Percentiles rank a stretch among this genome's conserved stretches.
phyloP scores from a whole-genome alignment of 805 yeast genomes.

The Tetrapisispora taiwanensis region DNA sequence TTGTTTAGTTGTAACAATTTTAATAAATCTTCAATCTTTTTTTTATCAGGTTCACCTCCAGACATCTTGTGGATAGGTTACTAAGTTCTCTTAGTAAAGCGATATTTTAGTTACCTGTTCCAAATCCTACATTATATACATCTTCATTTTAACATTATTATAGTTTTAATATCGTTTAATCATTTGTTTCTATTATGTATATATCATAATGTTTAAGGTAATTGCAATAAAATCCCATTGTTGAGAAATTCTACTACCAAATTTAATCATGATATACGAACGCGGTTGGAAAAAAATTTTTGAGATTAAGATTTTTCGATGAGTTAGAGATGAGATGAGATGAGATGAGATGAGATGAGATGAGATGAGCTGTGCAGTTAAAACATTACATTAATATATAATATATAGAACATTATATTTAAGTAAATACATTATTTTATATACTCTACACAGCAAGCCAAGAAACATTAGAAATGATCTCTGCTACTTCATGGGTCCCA shows the following conservation, averaged over 20 bases:
- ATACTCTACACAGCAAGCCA: background rate
- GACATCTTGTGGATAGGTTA: background rate
- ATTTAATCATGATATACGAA: background rate
- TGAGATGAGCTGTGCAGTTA: constrained; percentile 5
- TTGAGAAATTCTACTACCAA: background rate
- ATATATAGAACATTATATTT: no score
- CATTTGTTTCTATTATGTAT: background rate
- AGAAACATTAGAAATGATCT: constrained; percentile 46
- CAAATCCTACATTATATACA: no score
- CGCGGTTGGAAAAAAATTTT: constrained; percentile 1
- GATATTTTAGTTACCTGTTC: no score
- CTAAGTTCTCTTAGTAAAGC: no score
- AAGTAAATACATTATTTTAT: no score
- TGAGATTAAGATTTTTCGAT: background rate
- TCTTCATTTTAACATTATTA: no score
- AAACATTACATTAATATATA: background rate
- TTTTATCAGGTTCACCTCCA: constrained; percentile 4
- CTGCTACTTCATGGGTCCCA: constrained; percentile 93
- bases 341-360: constrained; percentile 15
- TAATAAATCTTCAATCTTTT: constrained; percentile 42
- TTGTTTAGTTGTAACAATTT: constrained; percentile 26
- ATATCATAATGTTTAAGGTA: background rate
- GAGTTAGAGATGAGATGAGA: constrained; percentile 3
- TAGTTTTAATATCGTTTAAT: no score
- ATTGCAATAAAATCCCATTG: background rate